These are phyloP conservation scores for Salix dunnii DNA, from an alignment of 345 rosid genomes.

Conservation along the genomic window DNA sequence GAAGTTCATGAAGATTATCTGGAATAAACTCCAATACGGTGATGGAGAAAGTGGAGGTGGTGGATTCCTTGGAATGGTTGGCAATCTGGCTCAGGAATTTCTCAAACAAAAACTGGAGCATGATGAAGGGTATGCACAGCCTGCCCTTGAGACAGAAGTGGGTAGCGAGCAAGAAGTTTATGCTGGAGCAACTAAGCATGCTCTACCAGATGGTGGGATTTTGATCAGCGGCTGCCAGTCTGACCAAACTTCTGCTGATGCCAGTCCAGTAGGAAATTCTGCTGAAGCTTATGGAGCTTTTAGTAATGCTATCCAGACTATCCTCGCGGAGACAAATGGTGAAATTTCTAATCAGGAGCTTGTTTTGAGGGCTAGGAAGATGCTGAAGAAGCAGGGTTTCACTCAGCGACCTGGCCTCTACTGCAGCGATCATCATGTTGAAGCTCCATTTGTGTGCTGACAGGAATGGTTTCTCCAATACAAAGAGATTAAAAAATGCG, in stretches of 20 bases:
- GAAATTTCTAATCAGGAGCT: slow-evolving; percentile 53
- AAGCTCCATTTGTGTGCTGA: slow-evolving; percentile 58
- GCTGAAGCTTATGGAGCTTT: slow-evolving; percentile 82
- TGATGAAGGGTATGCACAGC: slow-evolving; percentile 59
- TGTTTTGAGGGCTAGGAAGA: slow-evolving; percentile 59
- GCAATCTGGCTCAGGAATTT: slow-evolving; percentile 75
- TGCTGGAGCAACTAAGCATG: slow-evolving; percentile 64
- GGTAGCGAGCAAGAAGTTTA: slow-evolving; percentile 68
- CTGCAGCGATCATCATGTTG: slow-evolving; percentile 63
- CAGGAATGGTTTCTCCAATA: not conserved
- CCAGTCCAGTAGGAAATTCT: slow-evolving; percentile 69
- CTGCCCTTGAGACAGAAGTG: slow-evolving; percentile 69
- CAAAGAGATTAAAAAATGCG: not conserved
- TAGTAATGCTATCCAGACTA: slow-evolving; percentile 84
- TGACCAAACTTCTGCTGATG: slow-evolving; percentile 94
- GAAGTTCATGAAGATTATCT: slow-evolving; percentile 84
- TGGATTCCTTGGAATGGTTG: slow-evolving; percentile 77
- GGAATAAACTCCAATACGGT: slow-evolving; percentile 50
- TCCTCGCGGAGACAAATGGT: slow-evolving; percentile 63
- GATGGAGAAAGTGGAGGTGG: slow-evolving; percentile 45
- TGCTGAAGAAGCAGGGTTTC: slow-evolving; percentile 73
- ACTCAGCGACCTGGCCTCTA: slow-evolving; percentile 93
- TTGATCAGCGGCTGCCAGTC: slow-evolving; percentile 91
- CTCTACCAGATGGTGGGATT: slow-evolving; percentile 72
- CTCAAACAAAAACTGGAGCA: slow-evolving; percentile 70